phyloP scores from a whole-genome alignment of 805 yeast species.

The Saccharomycopsis sp. region DNA sequence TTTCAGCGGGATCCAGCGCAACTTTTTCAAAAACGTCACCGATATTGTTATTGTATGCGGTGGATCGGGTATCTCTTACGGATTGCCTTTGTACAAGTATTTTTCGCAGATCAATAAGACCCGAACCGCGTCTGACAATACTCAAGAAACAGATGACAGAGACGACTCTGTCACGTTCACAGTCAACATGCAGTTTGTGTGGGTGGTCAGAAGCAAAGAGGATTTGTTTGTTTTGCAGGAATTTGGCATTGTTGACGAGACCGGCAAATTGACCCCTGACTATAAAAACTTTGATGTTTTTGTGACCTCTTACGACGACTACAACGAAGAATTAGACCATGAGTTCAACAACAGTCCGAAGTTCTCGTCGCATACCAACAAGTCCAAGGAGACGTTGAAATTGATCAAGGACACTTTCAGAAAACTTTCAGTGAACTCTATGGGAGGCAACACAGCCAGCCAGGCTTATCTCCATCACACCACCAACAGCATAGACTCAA shows the following conservation, averaged over 20 bases:
- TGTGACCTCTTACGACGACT: slow-evolving; percentile 2
- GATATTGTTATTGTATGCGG: slow-evolving; percentile 52
- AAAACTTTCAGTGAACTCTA: not conserved
- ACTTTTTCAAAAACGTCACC: slow-evolving; percentile 10
- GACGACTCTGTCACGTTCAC: not conserved
- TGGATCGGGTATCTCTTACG: slow-evolving; percentile 68
- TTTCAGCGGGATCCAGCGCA: slow-evolving; percentile 22
- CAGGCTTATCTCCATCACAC: not conserved
- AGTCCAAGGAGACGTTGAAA: slow-evolving; percentile 4
- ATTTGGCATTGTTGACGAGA: slow-evolving; percentile 24
- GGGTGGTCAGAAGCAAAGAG: slow-evolving; percentile 44
- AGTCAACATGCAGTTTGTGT: slow-evolving; percentile 37
- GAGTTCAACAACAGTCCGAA: not conserved
- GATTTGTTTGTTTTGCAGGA: slow-evolving; percentile 44
- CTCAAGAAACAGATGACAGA: not conserved
- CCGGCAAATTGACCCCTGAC: slow-evolving; percentile 27
- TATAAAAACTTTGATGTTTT: slow-evolving; percentile 5
- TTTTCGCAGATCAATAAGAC: slow-evolving; percentile 4
- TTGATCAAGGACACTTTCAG: slow-evolving; percentile 2
- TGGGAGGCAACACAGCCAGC: not conserved
- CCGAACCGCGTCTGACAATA: not conserved
- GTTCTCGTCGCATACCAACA: slow-evolving; percentile 1
- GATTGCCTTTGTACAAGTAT: slow-evolving; percentile 34
- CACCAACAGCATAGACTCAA: not conserved
- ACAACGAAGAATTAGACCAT: not conserved